Base-by-base conservation (phyloP, 2,329 filamentous ascomycete species). In the Hymenoscyphus repandus region DNA sequence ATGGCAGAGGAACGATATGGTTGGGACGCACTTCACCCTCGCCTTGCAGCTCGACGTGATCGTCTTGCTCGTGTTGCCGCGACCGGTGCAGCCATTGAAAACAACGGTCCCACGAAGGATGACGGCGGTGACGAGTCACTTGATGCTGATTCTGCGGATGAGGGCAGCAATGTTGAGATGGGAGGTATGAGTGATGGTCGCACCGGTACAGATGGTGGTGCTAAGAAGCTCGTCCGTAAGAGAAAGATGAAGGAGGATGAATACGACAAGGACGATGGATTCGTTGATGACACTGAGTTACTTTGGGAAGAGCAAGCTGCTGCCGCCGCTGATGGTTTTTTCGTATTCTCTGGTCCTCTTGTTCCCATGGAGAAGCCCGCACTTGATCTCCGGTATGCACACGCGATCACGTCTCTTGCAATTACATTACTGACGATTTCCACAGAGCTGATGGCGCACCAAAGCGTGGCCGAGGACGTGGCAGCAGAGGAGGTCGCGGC, bases 231-330 rank as follows among this genome's bases (percentile, higher is more conserved):
- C 0, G 75, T 72, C 38, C 87, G 88, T 68, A 90, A 90, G 70
- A 81, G 89, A 49, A 86, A 86, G 64, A 85, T 86, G 69, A 85
- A 86, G 66, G 82, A 90, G 67, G 86, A 95, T 69, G 85, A 91
- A 62, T 91, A 91, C 62, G 88, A 92, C 64, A 85, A 87, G 62
- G 85, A 88, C 43, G 88, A 91, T 63, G 87, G 86, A 47, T 92
- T 92, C 69, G 82, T 92, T 50, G 93, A 99, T 63, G 93, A 99
- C 66, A 95, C 90, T 1, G 93, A 99, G 68, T 70, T 96, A 65
- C 77, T 95, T 0, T 97, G 92, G 92, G 90, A 97, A 69, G 90
- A 95, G 64, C 88, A 95, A 66, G 92, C 92, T 6, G 90, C 92
- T 4, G 91, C 93, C 42, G 92, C 89, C 59, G 89, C 92, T 61